phyloP scores from a whole-genome alignment of 495 filamentous ascomycete species.

The Elaphomyces granulatus region DNA sequence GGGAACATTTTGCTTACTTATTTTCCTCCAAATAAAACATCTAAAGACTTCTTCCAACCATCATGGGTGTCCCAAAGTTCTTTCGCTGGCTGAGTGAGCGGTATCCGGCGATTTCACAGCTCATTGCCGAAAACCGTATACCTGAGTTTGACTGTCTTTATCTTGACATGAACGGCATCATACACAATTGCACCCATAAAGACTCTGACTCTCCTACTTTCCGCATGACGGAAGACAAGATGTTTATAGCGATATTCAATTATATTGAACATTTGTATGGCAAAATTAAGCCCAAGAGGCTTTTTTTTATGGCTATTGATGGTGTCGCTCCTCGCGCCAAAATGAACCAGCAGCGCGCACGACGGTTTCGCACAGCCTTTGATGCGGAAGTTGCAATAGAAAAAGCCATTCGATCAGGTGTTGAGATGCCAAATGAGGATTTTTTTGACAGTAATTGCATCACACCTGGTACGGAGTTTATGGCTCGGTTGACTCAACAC shows the following conservation, averaged over 20 bases:
- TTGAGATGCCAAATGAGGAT: constrained; percentile 88
- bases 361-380: constrained; percentile 87
- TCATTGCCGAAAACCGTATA: constrained; percentile 98
- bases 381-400: constrained; percentile 81
- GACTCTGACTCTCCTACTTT: constrained; percentile 82
- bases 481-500: constrained; percentile 87
- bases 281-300: constrained; percentile 94
- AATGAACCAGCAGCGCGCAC: constrained; percentile 98
- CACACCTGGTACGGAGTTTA: constrained; percentile 94
- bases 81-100: constrained; percentile 95
- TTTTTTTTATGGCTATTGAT: constrained; percentile 99
- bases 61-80: constrained; percentile 90
- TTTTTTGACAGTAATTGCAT: constrained; percentile 99
- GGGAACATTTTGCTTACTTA: neutral
- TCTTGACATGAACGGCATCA: constrained; percentile 99
- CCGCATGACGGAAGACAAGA: constrained; percentile 91
- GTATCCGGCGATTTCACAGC: constrained; percentile 95
- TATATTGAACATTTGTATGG: constrained; percentile 98
- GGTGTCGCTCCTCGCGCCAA: constrained; percentile 95
- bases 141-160: constrained; percentile 98
- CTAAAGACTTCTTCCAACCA: constrained; percentile 10
- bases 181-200: constrained; percentile 98
- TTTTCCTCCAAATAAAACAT: neutral
- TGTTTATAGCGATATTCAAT: constrained; percentile 99
- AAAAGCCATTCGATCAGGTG: constrained; percentile 75